Conservation (phyloP, 2,329 filamentous ascomycete genomes). For the Ophiostoma himal-ulmi region DNA sequence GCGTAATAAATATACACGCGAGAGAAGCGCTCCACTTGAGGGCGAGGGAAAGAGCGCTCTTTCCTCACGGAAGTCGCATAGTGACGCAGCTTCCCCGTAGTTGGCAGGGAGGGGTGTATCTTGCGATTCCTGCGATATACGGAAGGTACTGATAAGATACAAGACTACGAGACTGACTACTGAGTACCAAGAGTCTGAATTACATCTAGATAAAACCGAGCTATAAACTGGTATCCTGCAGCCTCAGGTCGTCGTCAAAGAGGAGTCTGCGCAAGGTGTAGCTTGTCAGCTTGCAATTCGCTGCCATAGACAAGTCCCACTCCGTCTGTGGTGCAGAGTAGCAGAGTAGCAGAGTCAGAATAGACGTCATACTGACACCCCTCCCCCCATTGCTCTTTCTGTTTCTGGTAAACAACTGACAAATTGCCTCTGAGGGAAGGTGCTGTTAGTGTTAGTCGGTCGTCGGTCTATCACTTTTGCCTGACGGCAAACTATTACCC, state of each 20-base stretch:
- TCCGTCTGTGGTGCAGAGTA: background rate
- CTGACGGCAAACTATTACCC: background rate
- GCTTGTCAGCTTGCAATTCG: too few relatives aligned
- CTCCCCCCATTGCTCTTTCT: background rate
- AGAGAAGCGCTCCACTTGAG: background rate
- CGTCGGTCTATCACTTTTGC: background rate
- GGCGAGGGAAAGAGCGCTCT: background rate
- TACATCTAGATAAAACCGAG: background rate
- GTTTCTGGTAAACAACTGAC: background rate
- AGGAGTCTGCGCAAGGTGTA: background rate
- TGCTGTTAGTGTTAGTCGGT: background rate
- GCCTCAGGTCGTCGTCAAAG: background rate
- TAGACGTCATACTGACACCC: background rate
- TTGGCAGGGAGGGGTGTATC: background rate
- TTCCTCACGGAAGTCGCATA: background rate
- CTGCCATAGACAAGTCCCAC: too few relatives aligned
- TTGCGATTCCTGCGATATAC: background rate
- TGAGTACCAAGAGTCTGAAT: too few relatives aligned
- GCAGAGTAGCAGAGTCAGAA: background rate
- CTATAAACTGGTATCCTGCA: background rate
- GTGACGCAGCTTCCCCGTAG: background rate
- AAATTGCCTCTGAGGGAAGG: background rate
- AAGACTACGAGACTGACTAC: background rate
- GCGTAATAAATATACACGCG: background rate
- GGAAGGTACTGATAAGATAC: constrained; percentile 10